Conservation (phyloP, 2,329 filamentous ascomycete species). For the Aspergillus sp. region DNA sequence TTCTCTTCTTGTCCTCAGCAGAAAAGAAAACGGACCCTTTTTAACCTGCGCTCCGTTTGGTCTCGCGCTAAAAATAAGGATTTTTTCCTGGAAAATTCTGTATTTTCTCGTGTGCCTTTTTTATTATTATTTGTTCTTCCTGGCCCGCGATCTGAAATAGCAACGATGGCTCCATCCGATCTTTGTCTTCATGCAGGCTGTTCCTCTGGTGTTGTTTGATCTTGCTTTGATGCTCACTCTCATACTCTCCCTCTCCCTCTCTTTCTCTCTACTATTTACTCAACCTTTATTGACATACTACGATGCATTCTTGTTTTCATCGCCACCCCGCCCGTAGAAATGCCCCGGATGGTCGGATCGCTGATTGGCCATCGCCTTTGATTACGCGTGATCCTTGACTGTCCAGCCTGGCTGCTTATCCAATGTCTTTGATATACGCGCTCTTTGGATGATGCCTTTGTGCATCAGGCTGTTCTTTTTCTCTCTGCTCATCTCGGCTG, state of each 20-base stretch:
- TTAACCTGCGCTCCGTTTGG: conserved; percentile 26
- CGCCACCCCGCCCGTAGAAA: too few species aligned
- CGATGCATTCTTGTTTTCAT: background rate
- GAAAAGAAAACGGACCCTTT: conserved; percentile 25
- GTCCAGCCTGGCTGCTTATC: too few species aligned
- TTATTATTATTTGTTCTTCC: background rate
- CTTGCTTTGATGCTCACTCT: background rate
- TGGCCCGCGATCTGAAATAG: too few species aligned
- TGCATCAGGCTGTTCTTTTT: too few species aligned
- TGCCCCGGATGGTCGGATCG: too few species aligned
- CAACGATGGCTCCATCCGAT: background rate
- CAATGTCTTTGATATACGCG: too few species aligned
- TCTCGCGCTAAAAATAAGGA: conserved; percentile 15
- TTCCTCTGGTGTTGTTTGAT: conserved; percentile 2
- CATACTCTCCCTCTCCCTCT: background rate
- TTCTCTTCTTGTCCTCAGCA: conserved; percentile 10
- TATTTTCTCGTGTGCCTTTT: background rate
- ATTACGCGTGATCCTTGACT: too few species aligned
- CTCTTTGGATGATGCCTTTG: too few species aligned
- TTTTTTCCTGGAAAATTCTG: background rate
- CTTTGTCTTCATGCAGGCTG: background rate
- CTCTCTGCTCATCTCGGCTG: too few species aligned
- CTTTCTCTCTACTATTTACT: conserved; percentile 2
- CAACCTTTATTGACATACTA: background rate
- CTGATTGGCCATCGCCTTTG: too few species aligned